Conservation (phyloP, 352 stramenopile genomes). For the Phytophthora hibernalis region DNA sequence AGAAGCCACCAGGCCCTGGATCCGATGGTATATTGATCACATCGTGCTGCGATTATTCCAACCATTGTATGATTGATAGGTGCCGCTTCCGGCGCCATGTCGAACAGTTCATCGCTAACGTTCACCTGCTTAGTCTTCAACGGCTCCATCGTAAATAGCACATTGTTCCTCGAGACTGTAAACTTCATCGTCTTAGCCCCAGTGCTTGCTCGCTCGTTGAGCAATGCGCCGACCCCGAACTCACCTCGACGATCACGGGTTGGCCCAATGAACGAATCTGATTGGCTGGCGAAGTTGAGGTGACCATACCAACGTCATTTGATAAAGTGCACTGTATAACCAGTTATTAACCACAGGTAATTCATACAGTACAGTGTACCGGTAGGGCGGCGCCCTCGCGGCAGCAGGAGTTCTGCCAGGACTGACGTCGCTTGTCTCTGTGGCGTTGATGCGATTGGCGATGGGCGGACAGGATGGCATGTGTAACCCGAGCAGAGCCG, state of each 20-base stretch:
- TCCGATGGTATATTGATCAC: not conserved
- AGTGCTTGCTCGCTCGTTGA: too few species aligned
- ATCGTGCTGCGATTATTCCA: not conserved
- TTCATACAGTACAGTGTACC: too few species aligned
- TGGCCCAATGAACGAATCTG: conserved; percentile 1
- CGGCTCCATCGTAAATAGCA: not conserved
- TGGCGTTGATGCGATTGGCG: conserved; percentile 12
- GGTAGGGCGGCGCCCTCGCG: too few species aligned
- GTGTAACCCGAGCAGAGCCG: conserved; percentile 11
- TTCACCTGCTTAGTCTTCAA: not conserved
- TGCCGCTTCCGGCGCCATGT: not conserved
- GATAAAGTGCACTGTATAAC: too few species aligned
- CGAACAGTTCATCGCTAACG: too few species aligned
- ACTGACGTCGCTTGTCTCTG: conserved; percentile 8
- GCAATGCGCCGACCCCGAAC: too few species aligned
- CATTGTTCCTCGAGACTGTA: not conserved
- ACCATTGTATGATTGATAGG: not conserved
- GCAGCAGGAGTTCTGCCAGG: not conserved
- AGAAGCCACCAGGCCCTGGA: not conserved
- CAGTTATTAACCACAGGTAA: too few species aligned
- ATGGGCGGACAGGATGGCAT: conserved; percentile 14
- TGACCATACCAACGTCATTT: not conserved
- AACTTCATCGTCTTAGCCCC: too few species aligned
- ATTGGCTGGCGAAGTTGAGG: conserved; percentile 24
- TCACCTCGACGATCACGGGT: too few species aligned